A percentile compares a stretch with the other conserved stretches of the same genome.
phyloP scores from a whole-genome alignment of 331 rosid genomes.

The Quercus lobata region DNA sequence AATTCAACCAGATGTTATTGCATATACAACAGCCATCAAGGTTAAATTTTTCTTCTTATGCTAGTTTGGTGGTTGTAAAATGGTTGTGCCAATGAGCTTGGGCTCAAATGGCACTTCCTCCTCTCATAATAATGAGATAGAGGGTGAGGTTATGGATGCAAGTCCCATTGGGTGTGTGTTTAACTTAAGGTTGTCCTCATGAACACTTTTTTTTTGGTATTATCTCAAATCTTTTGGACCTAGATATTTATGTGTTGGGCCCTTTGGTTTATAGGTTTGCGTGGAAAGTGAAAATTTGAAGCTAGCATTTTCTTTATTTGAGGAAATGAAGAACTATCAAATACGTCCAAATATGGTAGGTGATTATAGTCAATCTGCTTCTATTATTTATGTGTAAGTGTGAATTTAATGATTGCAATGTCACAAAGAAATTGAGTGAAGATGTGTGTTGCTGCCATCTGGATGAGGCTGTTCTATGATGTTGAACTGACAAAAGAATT shows the following conservation, averaged over 20 bases:
- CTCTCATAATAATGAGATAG: no score
- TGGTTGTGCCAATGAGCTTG: not conserved
- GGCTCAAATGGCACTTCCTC: not conserved
- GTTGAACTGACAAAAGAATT: not conserved
- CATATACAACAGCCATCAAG: slow-evolving; percentile 90
- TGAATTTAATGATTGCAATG: not conserved
- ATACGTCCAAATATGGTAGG: slow-evolving; percentile 81
- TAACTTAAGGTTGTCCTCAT: no score
- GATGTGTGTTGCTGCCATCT: not conserved
- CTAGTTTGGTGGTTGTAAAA: slow-evolving; percentile 7
- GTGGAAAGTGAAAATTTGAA: slow-evolving; percentile 58
- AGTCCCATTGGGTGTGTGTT: no score
- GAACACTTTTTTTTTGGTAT: slow-evolving; percentile 2
- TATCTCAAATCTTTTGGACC: slow-evolving; percentile 5
- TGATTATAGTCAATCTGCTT: slow-evolving; percentile 13
- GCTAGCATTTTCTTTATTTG: slow-evolving; percentile 60
- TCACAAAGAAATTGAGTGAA: not conserved
- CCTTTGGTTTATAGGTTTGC: slow-evolving; percentile 64
- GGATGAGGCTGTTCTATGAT: slow-evolving; percentile 11
- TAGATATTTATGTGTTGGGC: slow-evolving; percentile 13
- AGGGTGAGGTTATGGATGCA: no score
- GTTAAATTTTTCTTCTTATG: slow-evolving; percentile 37
- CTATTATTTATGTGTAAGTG: slow-evolving; percentile 17
- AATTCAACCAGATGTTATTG: slow-evolving; percentile 76
- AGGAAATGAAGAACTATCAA: slow-evolving; percentile 74